Conservation (phyloP, 2,329 filamentous ascomycete genomes). For the Aspergillus ruber region DNA sequence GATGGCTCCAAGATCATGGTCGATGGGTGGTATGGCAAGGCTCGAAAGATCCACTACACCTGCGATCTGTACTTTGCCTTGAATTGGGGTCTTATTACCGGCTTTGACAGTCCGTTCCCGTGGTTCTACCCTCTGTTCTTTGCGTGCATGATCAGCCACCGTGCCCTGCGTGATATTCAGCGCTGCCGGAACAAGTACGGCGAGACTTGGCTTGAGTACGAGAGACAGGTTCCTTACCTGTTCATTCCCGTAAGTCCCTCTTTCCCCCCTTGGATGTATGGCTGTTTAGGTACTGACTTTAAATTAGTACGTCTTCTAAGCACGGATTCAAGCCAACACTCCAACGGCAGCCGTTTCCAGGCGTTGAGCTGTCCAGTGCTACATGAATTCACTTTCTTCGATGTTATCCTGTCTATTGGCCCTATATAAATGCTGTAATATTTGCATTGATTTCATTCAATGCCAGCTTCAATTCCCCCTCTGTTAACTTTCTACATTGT, state of each 20-base stretch:
- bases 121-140: conserved; percentile 90
- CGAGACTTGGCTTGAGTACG: conserved; percentile 74
- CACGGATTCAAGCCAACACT: not conserved
- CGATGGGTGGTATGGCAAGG: conserved; percentile 79
- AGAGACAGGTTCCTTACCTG: conserved; percentile 70
- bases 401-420: too few species aligned
- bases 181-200: conserved; percentile 73
- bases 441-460: too few species aligned
- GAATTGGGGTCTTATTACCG: conserved; percentile 73
- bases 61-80: conserved; percentile 74
- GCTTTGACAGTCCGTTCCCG: conserved; percentile 73
- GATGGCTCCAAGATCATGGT: conserved; percentile 70
- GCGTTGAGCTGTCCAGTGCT: too few species aligned
- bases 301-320: too few species aligned
- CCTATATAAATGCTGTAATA: too few species aligned
- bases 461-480: too few species aligned
- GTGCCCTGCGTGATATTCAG: conserved; percentile 67
- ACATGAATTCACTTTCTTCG: too few species aligned
- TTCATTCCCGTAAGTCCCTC: conserved; percentile 63
- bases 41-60: conserved; percentile 74
- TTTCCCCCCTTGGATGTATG: not conserved
- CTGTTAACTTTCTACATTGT: too few species aligned
- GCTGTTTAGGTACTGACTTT: conserved; percentile 3
- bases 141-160: conserved; percentile 69
- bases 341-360: not conserved